Base-by-base conservation (phyloP, 306 rosid species). In the Quercus suber region DNA sequence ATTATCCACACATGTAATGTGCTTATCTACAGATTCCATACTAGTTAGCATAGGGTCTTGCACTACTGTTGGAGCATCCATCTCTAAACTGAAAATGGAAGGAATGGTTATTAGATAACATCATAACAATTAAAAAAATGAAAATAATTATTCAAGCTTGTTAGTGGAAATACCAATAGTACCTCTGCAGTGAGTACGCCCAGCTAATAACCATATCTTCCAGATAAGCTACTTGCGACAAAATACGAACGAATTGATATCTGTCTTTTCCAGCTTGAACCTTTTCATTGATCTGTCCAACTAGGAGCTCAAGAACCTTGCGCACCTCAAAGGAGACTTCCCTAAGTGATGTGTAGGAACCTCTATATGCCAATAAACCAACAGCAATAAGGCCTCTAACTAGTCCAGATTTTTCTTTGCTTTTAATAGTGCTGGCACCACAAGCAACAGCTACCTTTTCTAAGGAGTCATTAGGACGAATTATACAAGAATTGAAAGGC, bases 401-500 rank as follows among this genome's bases (percentile, higher is more conserved):
- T 43, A 87, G 45, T 72, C 94, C 92, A 49, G 87, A 82, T 57
- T 77, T 90, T 78, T 91, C 96, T 87, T 89, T 85, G 87, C 82
- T 81, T 85, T 87, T 91, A 4, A 79, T 49, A 78, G 84, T 81
- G 71, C 85, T 84, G 59, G 88, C 80, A 78, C 79, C 75, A 86
- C 85, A 60, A 75, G 85, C 82, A 77, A 83, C 83, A 68, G 63
- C 76, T 70, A 57, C 88, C 80, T 89, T 82, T 69, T 91, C 96
- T 41, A 59, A 76, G 53, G 88, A 73, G 74, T 81, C 87, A 76
- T 43, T 71, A 19, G 99, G 96, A 55, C 92, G 90, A 81, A 89
- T 82, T 30, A 95, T 81, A 85, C 99, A 95, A 37, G 99, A 91
- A 84, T 95, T 93, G 84, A 95, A 95, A 75, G 99, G 98, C 99